Base-by-base conservation (phyloP, 495 filamentous ascomycete genomes). In the Xylaria bambusicola region DNA sequence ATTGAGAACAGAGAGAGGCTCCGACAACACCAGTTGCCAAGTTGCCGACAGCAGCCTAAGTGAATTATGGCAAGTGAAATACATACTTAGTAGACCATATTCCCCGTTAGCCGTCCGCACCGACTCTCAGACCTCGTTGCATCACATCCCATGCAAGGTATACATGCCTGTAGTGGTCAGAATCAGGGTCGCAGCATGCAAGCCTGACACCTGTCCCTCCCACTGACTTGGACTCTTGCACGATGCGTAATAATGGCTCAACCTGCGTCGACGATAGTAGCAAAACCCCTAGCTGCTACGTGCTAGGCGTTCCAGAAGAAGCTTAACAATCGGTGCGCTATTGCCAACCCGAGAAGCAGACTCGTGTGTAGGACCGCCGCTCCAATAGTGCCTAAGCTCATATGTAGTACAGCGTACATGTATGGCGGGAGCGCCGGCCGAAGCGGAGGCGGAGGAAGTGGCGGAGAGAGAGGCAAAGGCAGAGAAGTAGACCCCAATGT, bases 121-220 rank as follows among this genome's bases (percentile, higher is more conserved):
- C 52, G 26, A 54, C 38, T 17, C 38, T 13, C 20, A 52, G 23
- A 20, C 50, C 35, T 36, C 21, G 35, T 23, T 29, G 13, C 36
- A 53, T 40, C 50, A 41, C 38, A 54, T 42, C 3, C 52, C 24
- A n/a, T 36, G 36, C 44, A 23, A 44, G 52, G 36, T 23, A 41
- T 41, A 21, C 5, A 33, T 8, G 24, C n/a, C 38, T 54, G 52
- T 44, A 17, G 17, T 31, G 40, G 10, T 9, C 20, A 5, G 31
- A 54, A 29, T 54, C 52, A 54, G 38, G 52, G 24, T 44, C 38
- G 52, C 17, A 42, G 35, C 10, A 54, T 44, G 52, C 52, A 38
- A 21, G 35, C 49, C 36, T 44, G 24, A 26, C 38, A 24, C 40
- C 35, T 38, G 26, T 33, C 40, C 24, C 17, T 13, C 15, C 31